A percentile compares a stretch with the other conserved stretches of the same genome.
Evolutionary conservation across 2,329 filamentous ascomycete species (phyloP).

Genomic region (Hypoxylon sp.): DNA sequence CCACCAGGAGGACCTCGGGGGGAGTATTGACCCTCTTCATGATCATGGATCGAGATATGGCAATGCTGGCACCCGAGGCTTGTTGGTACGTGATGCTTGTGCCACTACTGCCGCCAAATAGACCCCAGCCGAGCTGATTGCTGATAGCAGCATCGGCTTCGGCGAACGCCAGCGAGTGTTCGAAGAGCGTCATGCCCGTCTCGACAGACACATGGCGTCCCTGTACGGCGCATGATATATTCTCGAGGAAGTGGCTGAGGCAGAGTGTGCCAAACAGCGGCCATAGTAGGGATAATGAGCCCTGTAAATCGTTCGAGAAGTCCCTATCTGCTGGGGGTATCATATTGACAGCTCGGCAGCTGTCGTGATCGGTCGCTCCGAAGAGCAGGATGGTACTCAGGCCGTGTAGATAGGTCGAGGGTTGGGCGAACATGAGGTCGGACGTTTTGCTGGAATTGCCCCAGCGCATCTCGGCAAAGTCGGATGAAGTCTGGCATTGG

Average conservation of each 20-base stretch:
- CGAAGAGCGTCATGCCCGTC: constrained; percentile 95
- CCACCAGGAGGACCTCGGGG: constrained; percentile 86
- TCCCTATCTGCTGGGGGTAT: constrained; percentile 61
- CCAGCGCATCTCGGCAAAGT: constrained; percentile 75
- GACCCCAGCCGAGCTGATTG: constrained; percentile 76
- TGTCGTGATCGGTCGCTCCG: constrained; percentile 75
- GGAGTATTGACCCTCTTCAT: constrained; percentile 85
- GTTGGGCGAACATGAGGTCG: constrained; percentile 73
- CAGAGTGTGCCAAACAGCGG: constrained; percentile 75
- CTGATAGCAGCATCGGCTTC: constrained; percentile 91
- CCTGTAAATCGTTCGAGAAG: constrained; percentile 65
- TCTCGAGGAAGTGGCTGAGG: constrained; percentile 87
- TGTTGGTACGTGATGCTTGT: constrained; percentile 55
- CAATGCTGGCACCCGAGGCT: constrained; percentile 52
- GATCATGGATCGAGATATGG: constrained; percentile 70
- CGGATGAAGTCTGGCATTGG: constrained; percentile 85
- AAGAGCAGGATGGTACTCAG: constrained; percentile 76
- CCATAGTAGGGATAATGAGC: constrained; percentile 81
- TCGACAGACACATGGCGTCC: constrained; percentile 82
- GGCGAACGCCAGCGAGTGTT: constrained; percentile 94
- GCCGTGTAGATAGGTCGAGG: constrained; percentile 74
- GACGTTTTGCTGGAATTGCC: constrained; percentile 70
- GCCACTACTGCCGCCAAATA: constrained; percentile 60
- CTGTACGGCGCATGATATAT: constrained; percentile 85
- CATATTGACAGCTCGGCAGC: constrained; percentile 81